Base-by-base conservation (phyloP, 352 stramenopile species). In the Pythium volutum region DNA sequence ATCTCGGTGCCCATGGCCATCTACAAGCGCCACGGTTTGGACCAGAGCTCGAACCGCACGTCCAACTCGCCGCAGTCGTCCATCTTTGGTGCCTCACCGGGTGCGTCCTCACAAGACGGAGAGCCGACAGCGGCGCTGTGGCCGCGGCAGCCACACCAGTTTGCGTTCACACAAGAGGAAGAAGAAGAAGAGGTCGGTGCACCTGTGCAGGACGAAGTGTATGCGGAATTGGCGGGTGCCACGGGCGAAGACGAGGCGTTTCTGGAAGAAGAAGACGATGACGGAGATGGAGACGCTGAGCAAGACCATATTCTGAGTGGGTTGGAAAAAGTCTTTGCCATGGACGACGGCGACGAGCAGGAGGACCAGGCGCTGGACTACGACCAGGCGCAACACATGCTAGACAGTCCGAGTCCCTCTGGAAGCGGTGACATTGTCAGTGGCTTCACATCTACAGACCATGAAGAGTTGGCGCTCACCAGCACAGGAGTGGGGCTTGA, bases 121-220 rank as follows among this genome's bases (percentile, higher is more conserved):
- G 81, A 93, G 31, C 84, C 84, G 1, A 74, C 84, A 29, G 81
- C 81, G 33, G 84, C 84, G 9, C 64, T 94, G 12, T 94, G 84
- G 84, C 84, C 84, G 25, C 74, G 84, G 18, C 81, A 89, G 53
- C 84, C 84, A 11, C 81, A 92, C 54, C 79, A 94, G 64, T 94
- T 94, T 56, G 84, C 81, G 9, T 94, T 94, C 49, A 91, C 84
- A 15, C 84, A 94, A 61, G 83, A 91, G 56, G 83, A 94, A 64
- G 84, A 93, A 48, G 74, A 70, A 27, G 80, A 75, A 12, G 84
- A 93, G 51, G 72, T 67, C 18, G 81, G 70, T 4, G 45, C 70
- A 10, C 67, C 75, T 23, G 75, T 63, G 10, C 79, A 91, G 65
- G 84, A 92, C 33, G 84, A 92, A 55, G 78, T 94, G 7, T 94